phyloP scores from a whole-genome alignment of 495 filamentous ascomycete species.

The Hyaloscypha bicolor region DNA sequence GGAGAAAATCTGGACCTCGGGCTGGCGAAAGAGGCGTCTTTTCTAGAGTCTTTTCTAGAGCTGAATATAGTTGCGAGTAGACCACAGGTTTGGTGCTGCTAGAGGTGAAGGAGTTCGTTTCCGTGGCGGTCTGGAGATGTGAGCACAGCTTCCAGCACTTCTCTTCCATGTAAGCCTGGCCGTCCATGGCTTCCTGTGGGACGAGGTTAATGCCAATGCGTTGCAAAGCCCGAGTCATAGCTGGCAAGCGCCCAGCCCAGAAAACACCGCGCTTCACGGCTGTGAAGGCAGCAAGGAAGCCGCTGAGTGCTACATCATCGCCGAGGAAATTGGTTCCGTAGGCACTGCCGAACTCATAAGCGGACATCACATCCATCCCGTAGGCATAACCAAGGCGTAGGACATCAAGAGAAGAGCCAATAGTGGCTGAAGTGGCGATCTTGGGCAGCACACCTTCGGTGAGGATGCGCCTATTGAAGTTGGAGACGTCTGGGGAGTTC shows the following conservation, averaged over 20 bases:
- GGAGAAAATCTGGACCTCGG: conserved; percentile 11
- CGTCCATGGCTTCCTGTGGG: conserved; percentile 36
- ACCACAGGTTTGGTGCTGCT: conserved; percentile 15
- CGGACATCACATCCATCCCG: conserved; percentile 59
- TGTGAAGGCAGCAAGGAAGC: conserved; percentile 10
- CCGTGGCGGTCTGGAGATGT: conserved; percentile 1
- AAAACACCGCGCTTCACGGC: conserved; percentile 11
- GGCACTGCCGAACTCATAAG: conserved; percentile 54
- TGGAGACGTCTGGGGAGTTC: conserved; percentile 46
- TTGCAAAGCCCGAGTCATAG: conserved; percentile 56
- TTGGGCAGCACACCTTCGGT: conserved; percentile 11
- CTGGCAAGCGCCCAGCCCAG: conserved; percentile 51
- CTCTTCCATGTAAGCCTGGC: conserved; percentile 8
- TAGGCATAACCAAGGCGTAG: conserved; percentile 52
- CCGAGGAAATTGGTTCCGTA: conserved; percentile 51
- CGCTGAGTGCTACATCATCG: conserved; percentile 25
- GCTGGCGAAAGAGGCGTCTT: background rate
- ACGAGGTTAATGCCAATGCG: conserved; percentile 57
- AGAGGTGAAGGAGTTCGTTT: background rate
- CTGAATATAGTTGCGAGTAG: conserved; percentile 9
- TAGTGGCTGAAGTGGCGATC: conserved; percentile 17
- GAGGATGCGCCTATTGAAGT: conserved; percentile 10
- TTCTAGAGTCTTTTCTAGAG: conserved; percentile 8
- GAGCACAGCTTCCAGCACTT: conserved; percentile 16
- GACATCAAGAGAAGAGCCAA: conserved; percentile 40